These are phyloP conservation scores for Eutrema yunnanense DNA, from an alignment of 345 rosid species.

Conservation along the genomic window DNA sequence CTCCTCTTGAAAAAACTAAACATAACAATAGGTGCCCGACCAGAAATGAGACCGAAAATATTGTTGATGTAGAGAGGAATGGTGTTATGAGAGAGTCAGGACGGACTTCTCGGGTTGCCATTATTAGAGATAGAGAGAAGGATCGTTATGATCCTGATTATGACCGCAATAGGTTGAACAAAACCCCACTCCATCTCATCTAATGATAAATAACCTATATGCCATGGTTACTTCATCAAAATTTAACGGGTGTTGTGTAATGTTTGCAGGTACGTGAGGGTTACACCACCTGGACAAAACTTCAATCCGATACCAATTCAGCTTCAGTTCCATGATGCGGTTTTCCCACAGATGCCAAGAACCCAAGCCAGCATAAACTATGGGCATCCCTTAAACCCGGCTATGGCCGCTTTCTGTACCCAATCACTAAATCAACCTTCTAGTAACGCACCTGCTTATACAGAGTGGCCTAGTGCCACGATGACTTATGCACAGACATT, in stretches of 20 bases:
- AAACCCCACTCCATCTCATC: background rate
- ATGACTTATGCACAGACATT: slow-evolving; percentile 71
- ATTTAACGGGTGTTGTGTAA: background rate
- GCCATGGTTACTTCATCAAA: background rate
- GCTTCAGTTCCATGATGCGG: slow-evolving; percentile 51
- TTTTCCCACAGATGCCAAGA: slow-evolving; percentile 64
- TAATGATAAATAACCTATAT: background rate
- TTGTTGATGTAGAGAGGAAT: slow-evolving; percentile 50
- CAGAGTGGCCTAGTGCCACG: slow-evolving; percentile 77
- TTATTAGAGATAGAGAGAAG: slow-evolving; percentile 89
- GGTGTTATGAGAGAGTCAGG: slow-evolving; percentile 40
- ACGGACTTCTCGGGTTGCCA: slow-evolving; percentile 70
- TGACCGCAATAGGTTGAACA: slow-evolving; percentile 54
- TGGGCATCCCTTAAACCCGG: slow-evolving; percentile 50
- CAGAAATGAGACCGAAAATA: slow-evolving; percentile 49
- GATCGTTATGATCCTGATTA: slow-evolving; percentile 96
- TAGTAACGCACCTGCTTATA: slow-evolving; percentile 43
- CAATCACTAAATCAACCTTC: slow-evolving; percentile 41
- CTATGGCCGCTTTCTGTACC: slow-evolving; percentile 39
- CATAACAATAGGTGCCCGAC: slow-evolving; percentile 10
- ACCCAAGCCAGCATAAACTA: slow-evolving; percentile 51
- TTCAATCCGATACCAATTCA: slow-evolving; percentile 57
- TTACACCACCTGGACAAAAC: slow-evolving; percentile 57
- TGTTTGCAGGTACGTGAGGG: slow-evolving; percentile 68
- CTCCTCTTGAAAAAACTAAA: slow-evolving; percentile 33